Conservation (phyloP, 352 stramenopile genomes). For the Pythium sukuiense region DNA sequence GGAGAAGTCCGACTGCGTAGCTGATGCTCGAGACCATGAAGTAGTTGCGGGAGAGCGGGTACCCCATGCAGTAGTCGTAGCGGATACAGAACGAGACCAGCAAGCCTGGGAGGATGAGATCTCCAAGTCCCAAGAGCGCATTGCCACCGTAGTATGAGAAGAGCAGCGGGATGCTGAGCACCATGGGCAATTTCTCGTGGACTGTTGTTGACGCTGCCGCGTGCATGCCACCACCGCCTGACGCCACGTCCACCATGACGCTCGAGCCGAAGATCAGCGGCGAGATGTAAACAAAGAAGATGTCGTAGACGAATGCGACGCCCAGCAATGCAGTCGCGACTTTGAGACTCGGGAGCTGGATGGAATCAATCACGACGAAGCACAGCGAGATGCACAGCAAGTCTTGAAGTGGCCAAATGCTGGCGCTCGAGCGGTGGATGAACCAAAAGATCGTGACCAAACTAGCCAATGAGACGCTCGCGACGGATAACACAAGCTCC, state of each 20-base stretch:
- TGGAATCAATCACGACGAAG: conserved; percentile 86
- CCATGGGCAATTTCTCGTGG: conserved; percentile 45
- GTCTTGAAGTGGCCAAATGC: conserved; percentile 88
- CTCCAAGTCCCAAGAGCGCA: conserved; percentile 91
- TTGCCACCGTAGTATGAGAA: conserved; percentile 88
- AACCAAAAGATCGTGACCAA: conserved; percentile 49
- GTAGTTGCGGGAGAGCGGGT: conserved; percentile 63
- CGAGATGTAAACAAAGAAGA: conserved; percentile 94
- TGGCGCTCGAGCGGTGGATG: conserved; percentile 54
- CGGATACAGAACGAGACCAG: conserved; percentile 90
- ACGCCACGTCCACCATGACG: conserved; percentile 93
- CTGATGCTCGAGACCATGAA: conserved; percentile 63
- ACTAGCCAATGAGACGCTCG: conserved; percentile 22
- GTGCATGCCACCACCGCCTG: conserved; percentile 35
- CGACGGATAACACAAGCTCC: conserved; percentile 7
- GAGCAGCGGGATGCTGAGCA: conserved; percentile 88
- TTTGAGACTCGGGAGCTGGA: conserved; percentile 73
- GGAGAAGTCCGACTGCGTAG: conserved; percentile 90
- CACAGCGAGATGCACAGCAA: conserved; percentile 88
- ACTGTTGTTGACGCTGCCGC: conserved; percentile 8
- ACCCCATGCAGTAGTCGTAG: conserved; percentile 83
- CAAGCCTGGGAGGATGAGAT: conserved; percentile 93
- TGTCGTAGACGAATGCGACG: conserved; percentile 92
- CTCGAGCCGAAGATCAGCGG: conserved; percentile 78
- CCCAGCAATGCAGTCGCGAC: conserved; percentile 83